Base-by-base conservation (phyloP, 129 eudicot species). In the Helianthus tuberosus region DNA sequence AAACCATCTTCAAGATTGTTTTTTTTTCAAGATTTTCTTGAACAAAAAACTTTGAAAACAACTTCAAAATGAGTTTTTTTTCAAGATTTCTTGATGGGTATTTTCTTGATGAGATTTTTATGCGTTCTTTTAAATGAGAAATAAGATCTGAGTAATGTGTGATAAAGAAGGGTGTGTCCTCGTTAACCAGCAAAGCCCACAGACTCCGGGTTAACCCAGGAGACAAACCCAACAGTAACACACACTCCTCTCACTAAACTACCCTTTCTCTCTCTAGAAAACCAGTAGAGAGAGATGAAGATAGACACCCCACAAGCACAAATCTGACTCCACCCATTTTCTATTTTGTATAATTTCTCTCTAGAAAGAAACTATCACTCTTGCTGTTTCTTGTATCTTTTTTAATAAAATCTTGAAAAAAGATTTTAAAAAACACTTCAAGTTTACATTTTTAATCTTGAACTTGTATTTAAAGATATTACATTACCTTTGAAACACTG, bases 101-200 rank as follows among this genome's bases (percentile, higher is more conserved):
- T 53, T 53, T 16, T 55, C 53, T 72, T 63, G 68, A 61, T 62
- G 72, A 27, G 11, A 11, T 1, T 38, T 69, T 66, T 23, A 86
- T 83, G 88, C 92, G 86, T 65, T 14, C 25, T 54, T 66, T 80
- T 36, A 58, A 58, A 71, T 71, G 75, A 43, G 61, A 50, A 70
- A 83, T 69, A 80, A 82, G 94, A 88, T 86, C 93, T 81, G 75
- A 77, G 82, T 68, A 59, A 47, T 66, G 49, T 48, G 58, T 75
- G 80, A 71, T 52, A 67, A 87, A 73, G 86, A 86, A 5, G 72
- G 49, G 32, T 85, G 97, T 83, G 86, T 86, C 96, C 98, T 79
- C 81, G 89, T 84, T 83, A 84, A 84, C 87, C 77, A 86, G 94
- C 99, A 94, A 85, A 88, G 82, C 96, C 99, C 99, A 87, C 80